phyloP scores from a whole-genome alignment of 768 basidiomycete genomes.

The Pulveroboletus sp. region DNA sequence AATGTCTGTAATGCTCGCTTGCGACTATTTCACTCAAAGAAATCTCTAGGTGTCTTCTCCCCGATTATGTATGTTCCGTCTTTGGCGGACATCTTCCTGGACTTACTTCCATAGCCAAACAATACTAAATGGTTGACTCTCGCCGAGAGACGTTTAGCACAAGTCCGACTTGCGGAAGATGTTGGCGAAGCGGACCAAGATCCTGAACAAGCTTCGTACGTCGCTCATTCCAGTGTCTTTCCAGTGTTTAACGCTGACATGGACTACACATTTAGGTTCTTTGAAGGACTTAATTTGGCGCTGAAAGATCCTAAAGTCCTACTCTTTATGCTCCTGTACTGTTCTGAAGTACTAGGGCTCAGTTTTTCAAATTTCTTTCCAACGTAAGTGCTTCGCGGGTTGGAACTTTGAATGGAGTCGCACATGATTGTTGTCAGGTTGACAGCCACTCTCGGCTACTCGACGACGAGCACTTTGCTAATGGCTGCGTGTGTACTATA shows the following conservation, averaged over 20 bases:
- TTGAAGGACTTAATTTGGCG: constrained; percentile 43
- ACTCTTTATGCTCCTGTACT: constrained; percentile 56
- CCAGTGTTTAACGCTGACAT: background rate
- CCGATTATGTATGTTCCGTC: constrained; percentile 50
- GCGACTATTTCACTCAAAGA: background rate
- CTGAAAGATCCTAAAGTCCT: constrained; percentile 53
- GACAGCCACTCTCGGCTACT: constrained; percentile 61
- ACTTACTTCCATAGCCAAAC: constrained; percentile 39
- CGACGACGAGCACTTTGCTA: constrained; percentile 55
- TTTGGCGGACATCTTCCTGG: background rate
- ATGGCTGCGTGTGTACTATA: constrained; percentile 50
- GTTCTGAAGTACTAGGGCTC: constrained; percentile 52
- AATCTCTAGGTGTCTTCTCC: constrained; percentile 49
- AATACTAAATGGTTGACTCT: constrained; percentile 61
- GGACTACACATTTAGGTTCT: constrained; percentile 7
- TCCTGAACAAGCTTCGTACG: constrained; percentile 55
- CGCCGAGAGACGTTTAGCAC: constrained; percentile 54
- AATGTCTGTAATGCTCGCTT: background rate
- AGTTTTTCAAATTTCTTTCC: constrained; percentile 65
- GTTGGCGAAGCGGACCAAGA: constrained; percentile 67
- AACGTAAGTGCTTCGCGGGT: constrained; percentile 32
- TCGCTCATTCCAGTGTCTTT: constrained; percentile 5
- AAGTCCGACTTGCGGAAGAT: constrained; percentile 65
- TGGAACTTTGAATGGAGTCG: background rate
- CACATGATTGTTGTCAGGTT: constrained; percentile 33